These are phyloP conservation scores for Syncephalastrum monosporum DNA, from an alignment of 371 early-diverging fungal species.

Conservation along the genomic window DNA sequence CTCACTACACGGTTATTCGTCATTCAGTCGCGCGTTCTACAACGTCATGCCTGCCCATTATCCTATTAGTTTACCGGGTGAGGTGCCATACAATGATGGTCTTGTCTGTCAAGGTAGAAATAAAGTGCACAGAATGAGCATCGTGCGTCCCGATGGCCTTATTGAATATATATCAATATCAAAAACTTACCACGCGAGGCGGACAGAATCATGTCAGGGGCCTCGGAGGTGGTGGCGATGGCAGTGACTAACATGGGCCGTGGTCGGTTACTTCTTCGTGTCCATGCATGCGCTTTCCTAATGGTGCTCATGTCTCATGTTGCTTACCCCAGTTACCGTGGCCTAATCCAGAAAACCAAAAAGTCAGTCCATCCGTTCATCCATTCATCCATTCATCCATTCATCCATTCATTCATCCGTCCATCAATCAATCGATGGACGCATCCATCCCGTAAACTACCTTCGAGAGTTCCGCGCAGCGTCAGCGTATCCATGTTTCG, in stretches of 20 bases:
- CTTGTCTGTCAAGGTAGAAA: conserved; percentile 64
- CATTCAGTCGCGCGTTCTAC: background rate
- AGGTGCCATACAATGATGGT: conserved; percentile 92
- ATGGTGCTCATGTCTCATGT: background rate
- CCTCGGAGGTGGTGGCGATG: conserved; percentile 92
- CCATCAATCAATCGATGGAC: conserved; percentile 11
- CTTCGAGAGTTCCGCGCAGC: conserved; percentile 57
- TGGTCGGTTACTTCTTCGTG: conserved; percentile 1
- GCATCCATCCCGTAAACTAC: conserved; percentile 20
- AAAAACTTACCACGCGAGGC: conserved; percentile 83
- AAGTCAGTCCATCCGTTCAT: conserved; percentile 9
- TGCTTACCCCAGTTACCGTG: conserved; percentile 48
- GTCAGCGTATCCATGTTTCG: conserved; percentile 57
- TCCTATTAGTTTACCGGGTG: conserved; percentile 42
- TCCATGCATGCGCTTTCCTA: background rate
- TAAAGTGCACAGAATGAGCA: background rate
- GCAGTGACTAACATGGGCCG: conserved; percentile 68
- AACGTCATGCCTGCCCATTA: too few relatives aligned
- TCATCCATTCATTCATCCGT: conserved; percentile 26
- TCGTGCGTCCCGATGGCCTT: background rate
- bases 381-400: background rate
- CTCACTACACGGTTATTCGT: conserved; percentile 48
- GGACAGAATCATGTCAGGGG: conserved; percentile 91
- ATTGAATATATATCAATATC: background rate
- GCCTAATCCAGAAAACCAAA: conserved; percentile 19